phyloP scores from a whole-genome alignment of 768 basidiomycete species.

The Tylopilus rubrobrunneus region DNA sequence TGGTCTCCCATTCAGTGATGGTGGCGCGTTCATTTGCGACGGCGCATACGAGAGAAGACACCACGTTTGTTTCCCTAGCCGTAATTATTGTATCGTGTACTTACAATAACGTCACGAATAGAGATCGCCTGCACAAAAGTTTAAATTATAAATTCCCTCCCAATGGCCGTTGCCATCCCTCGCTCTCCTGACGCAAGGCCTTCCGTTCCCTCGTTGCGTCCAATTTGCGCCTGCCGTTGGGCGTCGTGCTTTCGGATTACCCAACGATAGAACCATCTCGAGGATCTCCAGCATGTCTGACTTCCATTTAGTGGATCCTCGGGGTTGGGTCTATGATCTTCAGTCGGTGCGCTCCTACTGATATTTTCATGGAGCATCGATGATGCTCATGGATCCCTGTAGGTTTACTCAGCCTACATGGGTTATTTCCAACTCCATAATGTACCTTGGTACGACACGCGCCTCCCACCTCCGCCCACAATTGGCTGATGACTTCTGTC shows the following conservation, averaged over 20 bases:
- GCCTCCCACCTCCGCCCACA: neutral
- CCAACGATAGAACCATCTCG: neutral
- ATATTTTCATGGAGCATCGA: neutral
- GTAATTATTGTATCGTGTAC: constrained; percentile 16
- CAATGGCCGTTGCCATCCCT: neutral
- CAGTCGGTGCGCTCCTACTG: constrained; percentile 54
- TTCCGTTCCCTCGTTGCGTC: neutral
- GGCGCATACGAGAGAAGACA: constrained; percentile 5
- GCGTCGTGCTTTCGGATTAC: neutral
- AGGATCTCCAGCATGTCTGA: constrained; percentile 45
- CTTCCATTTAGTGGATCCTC: constrained; percentile 69
- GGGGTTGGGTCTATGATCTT: constrained; percentile 77
- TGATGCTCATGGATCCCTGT: constrained; percentile 1
- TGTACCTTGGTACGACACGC: constrained; percentile 53
- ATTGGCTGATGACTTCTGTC: neutral
- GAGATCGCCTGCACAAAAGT: constrained; percentile 1
- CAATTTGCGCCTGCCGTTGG: neutral
- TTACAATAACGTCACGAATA: constrained; percentile 13
- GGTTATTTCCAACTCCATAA: constrained; percentile 71
- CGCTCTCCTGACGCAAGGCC: neutral
- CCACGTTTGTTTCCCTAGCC: constrained; percentile 12
- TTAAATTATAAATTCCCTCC: constrained; percentile 18
- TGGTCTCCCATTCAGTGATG: constrained; percentile 6
- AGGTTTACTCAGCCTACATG: constrained; percentile 74
- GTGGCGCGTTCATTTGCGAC: constrained; percentile 22